Base-by-base conservation (phyloP, 106 monocot species). In the Acanthochlamys bracteata region DNA sequence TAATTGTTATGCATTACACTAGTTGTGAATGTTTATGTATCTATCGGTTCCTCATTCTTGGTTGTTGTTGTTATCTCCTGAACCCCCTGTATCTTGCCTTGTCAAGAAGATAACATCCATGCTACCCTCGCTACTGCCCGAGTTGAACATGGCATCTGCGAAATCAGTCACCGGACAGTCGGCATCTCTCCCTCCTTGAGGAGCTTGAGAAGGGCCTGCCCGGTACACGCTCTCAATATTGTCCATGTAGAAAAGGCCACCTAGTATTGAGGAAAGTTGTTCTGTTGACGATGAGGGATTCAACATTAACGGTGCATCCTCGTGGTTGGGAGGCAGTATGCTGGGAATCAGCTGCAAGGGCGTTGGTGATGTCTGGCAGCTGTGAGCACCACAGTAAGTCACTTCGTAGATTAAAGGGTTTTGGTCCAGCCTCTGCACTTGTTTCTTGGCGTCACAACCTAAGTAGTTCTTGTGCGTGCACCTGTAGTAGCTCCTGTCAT, bases 381-480 rank as follows among this genome's bases (percentile, higher is more conserved):
- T 65, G 24, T 79, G 79, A 15, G 49, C 15, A 22, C 69, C 65
- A 23, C 49, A 39, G 69, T 74, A 79, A 15, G 41, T 55, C 41
- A 79, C 63, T 45, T 79, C 69, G 26, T 65, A 79, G 1, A 54
- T 69, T 51, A 25, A 60, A 3, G 79, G 79, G 43, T 79, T 73
- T 16, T 74, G 53, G 69, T 74, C 71, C 0, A 79, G 65, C 55
- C 79, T 68, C 53, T 79, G 79, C 40, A 79, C 79, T 27, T 79
- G 64, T 49, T 79, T 79, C 74, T 79, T 79, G 8, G 79, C 79
- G 19, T 42, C 65, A 53, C 79, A 79, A 7, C 79, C 79, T 59
- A 42, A 71, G 59, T 47, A 71, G 59, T 47, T 65, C 74, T 70
- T 79, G 73, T 79, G 74, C 16, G 79, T 79, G 65, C 79, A 79